Conservation (phyloP, 257 asterid genomes). For the Linderniella brevidens region DNA sequence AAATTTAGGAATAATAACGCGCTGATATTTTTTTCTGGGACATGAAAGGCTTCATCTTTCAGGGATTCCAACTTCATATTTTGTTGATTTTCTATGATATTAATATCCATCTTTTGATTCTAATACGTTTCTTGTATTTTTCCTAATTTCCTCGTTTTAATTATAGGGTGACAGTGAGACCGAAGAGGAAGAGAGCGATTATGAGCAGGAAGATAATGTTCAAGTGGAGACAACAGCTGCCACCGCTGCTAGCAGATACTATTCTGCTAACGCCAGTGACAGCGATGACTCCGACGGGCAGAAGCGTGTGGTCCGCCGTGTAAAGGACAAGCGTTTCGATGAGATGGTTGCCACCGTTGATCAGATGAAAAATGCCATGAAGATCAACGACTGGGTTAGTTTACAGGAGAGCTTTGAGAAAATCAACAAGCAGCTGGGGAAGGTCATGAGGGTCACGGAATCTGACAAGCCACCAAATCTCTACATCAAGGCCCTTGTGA, state of each 20-base stretch:
- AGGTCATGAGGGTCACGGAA: conserved; percentile 73
- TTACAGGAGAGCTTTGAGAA: conserved; percentile 91
- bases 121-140: not conserved
- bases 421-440: conserved; percentile 85
- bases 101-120: not conserved
- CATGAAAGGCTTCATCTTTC: no score
- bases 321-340: conserved; percentile 73
- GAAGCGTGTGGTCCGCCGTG: conserved; percentile 64
- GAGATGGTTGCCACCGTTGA: conserved; percentile 74
- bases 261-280: conserved; percentile 29
- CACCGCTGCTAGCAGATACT: conserved; percentile 27
- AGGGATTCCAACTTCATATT: no score
- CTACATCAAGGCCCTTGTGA: conserved; percentile 83
- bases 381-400: conserved; percentile 88
- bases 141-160: not conserved
- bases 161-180: conserved; percentile 55
- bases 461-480: conserved; percentile 54
- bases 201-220: conserved; percentile 29
- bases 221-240: conserved; percentile 17
- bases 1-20: no score
- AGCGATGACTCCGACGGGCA: conserved; percentile 51
- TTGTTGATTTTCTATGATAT: not conserved
- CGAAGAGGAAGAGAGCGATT: conserved; percentile 38
- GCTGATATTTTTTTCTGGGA: no score
- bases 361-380: conserved; percentile 93